Base-by-base conservation (phyloP, 2,329 filamentous ascomycete species). In the Colletotrichum chlorophyti region DNA sequence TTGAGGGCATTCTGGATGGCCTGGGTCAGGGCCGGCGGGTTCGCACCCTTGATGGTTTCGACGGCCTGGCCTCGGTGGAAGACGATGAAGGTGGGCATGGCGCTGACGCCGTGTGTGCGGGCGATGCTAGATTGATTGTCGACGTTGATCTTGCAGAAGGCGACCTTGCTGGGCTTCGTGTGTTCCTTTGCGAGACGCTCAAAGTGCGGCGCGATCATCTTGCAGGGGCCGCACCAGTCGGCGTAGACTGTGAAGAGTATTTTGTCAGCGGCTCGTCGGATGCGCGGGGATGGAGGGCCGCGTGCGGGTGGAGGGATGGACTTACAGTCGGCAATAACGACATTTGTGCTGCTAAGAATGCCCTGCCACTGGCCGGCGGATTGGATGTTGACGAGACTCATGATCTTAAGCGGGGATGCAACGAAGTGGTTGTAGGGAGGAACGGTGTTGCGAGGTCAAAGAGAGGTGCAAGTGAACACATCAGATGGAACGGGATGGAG, bases 71-170 rank as follows among this genome's bases (percentile, higher is more conserved):
- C 88, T 70, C 85, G 86, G 76, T 91, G 89, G 81, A 92, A 93
- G 74, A 98, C 87, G 72, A 97, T 85, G 77, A 99, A 98, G 49
- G 95, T 98, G 6, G 95, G 95, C 87, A 96, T 93, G 63, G 92
- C 91, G 68, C 87, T 86, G 70, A 98, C 88, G 67, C 86, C 84
- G 78, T 97, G 91, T 65, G 87, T 81, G 68, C 87, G 83, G 11
- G 93, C 86, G 63, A 98, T 88, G 57, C 89, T 85, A 65, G 87
- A 83, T 74, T 96, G 92, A 65, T 83, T 81, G 70, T 97, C 93
- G 69, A 93, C 91, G 79, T 98, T 89, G 79, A 98, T 86, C 77
- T 97, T 98, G 70, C 87, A 88, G 72, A 98, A 99, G 42, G 91
- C 90, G 68, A 98, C 90, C 70, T 87, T 88, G 69, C 89, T 89